Conservation (phyloP, 345 rosid species). For the Lepidium africanum region DNA sequence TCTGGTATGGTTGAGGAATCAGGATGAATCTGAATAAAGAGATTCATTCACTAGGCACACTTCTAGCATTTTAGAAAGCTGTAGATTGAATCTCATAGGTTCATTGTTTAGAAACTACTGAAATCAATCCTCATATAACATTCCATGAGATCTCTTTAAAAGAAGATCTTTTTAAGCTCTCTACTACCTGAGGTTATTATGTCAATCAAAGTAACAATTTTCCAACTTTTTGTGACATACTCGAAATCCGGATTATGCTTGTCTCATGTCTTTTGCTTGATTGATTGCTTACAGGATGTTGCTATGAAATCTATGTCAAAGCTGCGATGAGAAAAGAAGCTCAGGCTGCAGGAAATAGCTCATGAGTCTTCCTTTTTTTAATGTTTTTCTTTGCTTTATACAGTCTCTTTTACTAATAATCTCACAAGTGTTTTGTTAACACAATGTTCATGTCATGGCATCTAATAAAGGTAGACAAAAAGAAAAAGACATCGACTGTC, state of each 20-base stretch:
- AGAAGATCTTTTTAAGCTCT: too few relatives aligned
- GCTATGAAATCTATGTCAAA: slow-evolving; percentile 76
- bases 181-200: neutral
- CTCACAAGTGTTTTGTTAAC: slow-evolving; percentile 10
- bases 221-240: neutral
- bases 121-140: neutral
- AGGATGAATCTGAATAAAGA: neutral
- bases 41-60: neutral
- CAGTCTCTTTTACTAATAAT: neutral
- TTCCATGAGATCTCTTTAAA: neutral
- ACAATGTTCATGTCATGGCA: slow-evolving; percentile 10
- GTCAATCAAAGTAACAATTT: neutral
- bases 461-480: slow-evolving; percentile 25
- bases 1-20: neutral
- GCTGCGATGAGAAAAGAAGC: slow-evolving; percentile 67
- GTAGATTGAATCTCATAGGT: neutral
- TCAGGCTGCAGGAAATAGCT: slow-evolving; percentile 34
- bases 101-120: neutral
- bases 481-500: slow-evolving; percentile 7
- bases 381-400: neutral
- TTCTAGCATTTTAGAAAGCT: neutral
- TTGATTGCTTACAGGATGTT: slow-evolving; percentile 43
- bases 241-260: neutral
- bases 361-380: slow-evolving; percentile 26
- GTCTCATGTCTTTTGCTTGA: neutral